Evolutionary conservation across 2,329 filamentous ascomycete species (phyloP).

Genomic region (Ascocoryne sarcoides): DNA sequence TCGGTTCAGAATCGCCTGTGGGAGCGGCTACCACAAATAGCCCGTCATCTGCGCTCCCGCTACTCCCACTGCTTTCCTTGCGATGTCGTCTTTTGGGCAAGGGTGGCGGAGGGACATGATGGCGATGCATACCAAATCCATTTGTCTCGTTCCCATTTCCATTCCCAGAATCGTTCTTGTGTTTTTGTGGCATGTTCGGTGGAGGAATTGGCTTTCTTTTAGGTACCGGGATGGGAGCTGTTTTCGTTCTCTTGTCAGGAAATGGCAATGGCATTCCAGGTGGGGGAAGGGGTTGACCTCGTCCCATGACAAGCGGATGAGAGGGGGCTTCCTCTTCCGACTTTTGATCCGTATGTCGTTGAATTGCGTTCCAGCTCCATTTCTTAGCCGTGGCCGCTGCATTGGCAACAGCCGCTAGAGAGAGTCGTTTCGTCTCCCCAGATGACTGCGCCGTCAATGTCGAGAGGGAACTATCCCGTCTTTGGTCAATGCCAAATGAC

Average conservation of each 20-base stretch:
- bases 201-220: conserved; percentile 56
- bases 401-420: conserved; percentile 46
- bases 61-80: conserved; percentile 30
- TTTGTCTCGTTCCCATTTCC: conserved; percentile 25
- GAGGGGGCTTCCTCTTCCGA: conserved; percentile 32
- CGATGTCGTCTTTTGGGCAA: conserved; percentile 33
- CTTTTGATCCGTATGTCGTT: conserved; percentile 35
- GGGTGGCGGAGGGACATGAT: conserved; percentile 35
- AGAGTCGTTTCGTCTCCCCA: conserved; percentile 37
- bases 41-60: conserved; percentile 37
- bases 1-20: conserved; percentile 51
- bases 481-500: conserved; percentile 27
- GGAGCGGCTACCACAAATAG: conserved; percentile 59
- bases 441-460: conserved; percentile 21
- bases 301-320: conserved; percentile 61
- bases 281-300: conserved; percentile 73
- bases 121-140: conserved; percentile 8
- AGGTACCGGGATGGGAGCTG: conserved; percentile 47
- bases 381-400: conserved; percentile 47
- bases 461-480: conserved; percentile 30
- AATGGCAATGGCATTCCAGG: conserved; percentile 70
- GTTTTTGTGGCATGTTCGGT: conserved; percentile 29
- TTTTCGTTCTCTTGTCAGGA: conserved; percentile 52
- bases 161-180: conserved; percentile 17
- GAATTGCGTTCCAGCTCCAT: conserved; percentile 51